Evolutionary conservation across 805 yeast genomes (phyloP).

Genomic region (Candida boidinii): DNA sequence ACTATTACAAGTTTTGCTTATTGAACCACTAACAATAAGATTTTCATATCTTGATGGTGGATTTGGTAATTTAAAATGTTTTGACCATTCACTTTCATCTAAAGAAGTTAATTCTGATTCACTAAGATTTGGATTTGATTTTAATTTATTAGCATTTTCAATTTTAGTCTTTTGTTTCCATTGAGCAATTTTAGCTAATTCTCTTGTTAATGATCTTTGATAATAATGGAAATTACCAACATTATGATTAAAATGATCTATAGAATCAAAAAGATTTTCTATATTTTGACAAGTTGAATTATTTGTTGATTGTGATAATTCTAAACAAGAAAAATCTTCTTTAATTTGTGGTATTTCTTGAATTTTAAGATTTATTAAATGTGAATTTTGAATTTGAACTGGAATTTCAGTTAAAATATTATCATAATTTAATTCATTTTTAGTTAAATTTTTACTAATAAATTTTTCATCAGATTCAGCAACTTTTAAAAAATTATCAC

Average conservation of each 20-base stretch:
- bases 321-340: slow-evolving; percentile 18
- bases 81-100: slow-evolving; percentile 58
- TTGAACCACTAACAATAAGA: slow-evolving; percentile 57
- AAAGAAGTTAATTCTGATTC: slow-evolving; percentile 27
- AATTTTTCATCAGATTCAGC: slow-evolving; percentile 47
- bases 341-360: slow-evolving; percentile 15
- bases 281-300: slow-evolving; percentile 35
- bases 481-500: slow-evolving; percentile 47
- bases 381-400: slow-evolving; percentile 56
- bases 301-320: slow-evolving; percentile 31
- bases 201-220: slow-evolving; percentile 70
- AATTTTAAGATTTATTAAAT: slow-evolving; percentile 37
- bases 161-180: slow-evolving; percentile 66
- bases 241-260: slow-evolving; percentile 70
- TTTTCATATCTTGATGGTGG: slow-evolving; percentile 74
- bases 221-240: slow-evolving; percentile 74
- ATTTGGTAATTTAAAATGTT: slow-evolving; percentile 55
- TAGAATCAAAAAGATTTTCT: slow-evolving; percentile 57
- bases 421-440: slow-evolving; percentile 50
- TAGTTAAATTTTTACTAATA: slow-evolving; percentile 54
- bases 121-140: slow-evolving; percentile 41
- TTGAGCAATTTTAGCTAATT: slow-evolving; percentile 56
- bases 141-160: slow-evolving; percentile 55
- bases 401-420: slow-evolving; percentile 70
- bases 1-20: slow-evolving; percentile 62